These are phyloP conservation scores for Geotrichum australiense DNA, from an alignment of 1,139 yeast species.

Conservation along the genomic window DNA sequence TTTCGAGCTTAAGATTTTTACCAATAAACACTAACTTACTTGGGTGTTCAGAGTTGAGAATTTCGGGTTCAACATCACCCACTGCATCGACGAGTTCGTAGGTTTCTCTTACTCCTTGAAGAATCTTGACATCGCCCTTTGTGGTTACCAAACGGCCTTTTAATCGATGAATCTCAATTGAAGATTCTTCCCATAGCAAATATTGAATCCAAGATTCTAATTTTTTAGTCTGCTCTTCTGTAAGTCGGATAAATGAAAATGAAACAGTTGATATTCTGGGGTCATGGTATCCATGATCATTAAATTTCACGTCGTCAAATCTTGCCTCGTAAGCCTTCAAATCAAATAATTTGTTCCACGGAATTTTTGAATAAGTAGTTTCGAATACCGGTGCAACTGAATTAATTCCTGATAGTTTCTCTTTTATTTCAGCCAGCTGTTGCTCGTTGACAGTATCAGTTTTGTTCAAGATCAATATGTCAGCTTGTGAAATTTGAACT, in stretches of 20 bases:
- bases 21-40: conserved; percentile 80
- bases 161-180: conserved; percentile 64
- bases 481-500: conserved; percentile 86
- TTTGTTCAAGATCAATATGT: conserved; percentile 71
- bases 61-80: conserved; percentile 35
- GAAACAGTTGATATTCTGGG: conserved; percentile 57
- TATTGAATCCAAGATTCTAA: conserved; percentile 59
- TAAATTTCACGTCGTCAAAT: conserved; percentile 13
- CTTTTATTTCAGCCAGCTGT: conserved; percentile 27
- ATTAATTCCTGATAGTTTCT: conserved; percentile 53
- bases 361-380: conserved; percentile 68
- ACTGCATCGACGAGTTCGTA: conserved; percentile 67
- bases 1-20: conserved; percentile 41
- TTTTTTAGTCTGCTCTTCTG: conserved; percentile 32
- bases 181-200: conserved; percentile 56
- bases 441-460: conserved; percentile 44
- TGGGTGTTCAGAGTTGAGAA: conserved; percentile 29
- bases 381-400: conserved; percentile 57
- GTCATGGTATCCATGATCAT: conserved; percentile 18
- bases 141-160: conserved; percentile 60
- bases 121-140: conserved; percentile 45
- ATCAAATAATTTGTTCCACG: conserved; percentile 57
- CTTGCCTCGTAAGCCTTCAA: conserved; percentile 66
- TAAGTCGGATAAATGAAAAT: conserved; percentile 45
- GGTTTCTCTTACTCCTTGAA: conserved; percentile 93